phyloP scores from a whole-genome alignment of 2,329 filamentous ascomycete species.

The Gaeumannomyces tritici region DNA sequence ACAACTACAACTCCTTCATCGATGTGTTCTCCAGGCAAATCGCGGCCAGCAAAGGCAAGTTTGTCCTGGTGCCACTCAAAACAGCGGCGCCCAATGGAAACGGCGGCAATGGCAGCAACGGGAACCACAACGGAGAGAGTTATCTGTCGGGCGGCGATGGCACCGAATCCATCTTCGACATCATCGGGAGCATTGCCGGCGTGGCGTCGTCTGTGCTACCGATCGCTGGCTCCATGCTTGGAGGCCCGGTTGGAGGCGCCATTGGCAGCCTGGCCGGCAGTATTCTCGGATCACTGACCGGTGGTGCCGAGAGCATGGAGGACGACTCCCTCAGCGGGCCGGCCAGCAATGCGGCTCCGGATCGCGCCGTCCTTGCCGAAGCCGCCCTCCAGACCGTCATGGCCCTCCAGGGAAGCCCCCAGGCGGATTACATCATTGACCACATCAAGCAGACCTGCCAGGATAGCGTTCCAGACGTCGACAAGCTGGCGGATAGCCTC shows the following conservation, averaged over 20 bases:
- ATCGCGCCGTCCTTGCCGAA: constrained; percentile 14
- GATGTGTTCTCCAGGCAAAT: constrained; percentile 5
- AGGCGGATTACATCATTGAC: constrained; percentile 5
- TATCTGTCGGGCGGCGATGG: too few species aligned
- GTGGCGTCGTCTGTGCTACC: too few species aligned
- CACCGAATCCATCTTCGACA: too few species aligned
- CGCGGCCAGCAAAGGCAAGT: not conserved
- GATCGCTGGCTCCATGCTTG: not conserved
- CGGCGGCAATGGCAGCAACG: not conserved
- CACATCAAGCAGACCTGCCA: constrained; percentile 9
- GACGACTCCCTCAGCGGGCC: not conserved
- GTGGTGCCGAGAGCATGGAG: not conserved
- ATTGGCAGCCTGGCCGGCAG: not conserved
- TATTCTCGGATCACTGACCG: not conserved
- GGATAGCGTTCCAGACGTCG: constrained; percentile 3
- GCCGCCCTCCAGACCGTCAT: constrained; percentile 11
- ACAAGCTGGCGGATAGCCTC: not conserved
- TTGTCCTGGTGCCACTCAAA: not conserved
- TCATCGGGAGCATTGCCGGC: too few species aligned
- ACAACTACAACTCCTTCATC: constrained; percentile 12
- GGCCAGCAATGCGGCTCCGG: constrained; percentile 3
- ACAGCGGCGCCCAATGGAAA: constrained; percentile 1
- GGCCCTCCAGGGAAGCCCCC: constrained; percentile 3
- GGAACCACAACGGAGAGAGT: too few species aligned
- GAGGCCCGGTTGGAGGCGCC: not conserved